Evolutionary conservation across 108 stramenopile genomes (phyloP), one percentile per base, ranked within the genome.

Genomic region (Skeletonema grethae): DNA sequence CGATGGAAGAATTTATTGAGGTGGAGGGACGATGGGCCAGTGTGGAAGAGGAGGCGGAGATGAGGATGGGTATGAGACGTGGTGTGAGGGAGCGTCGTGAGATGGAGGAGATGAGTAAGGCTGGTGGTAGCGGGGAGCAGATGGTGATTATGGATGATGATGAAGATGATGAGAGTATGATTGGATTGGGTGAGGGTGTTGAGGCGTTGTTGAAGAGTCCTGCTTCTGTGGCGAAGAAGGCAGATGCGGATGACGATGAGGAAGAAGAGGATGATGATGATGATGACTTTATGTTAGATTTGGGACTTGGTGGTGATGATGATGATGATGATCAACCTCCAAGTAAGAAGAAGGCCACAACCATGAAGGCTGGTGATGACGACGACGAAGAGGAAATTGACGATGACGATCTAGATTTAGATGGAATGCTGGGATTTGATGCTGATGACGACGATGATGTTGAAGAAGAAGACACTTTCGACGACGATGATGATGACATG

Each of bases 1-100:
- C 85, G 1, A 90, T 93, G 89, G 92, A 95, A 60, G 89, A 90
- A n/a, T 93, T 90, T 45, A 91, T 93, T 69, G 90, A 93, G 62
- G 67, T 73, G 67, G 69, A 90, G 28, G 94, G 94, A 45, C 81
- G 91, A 46, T 90, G 87, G 91, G 91, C 90, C 0, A 84, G 86
- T 46, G 88, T 92, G 7, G 91, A 91, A 75, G 81, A 86, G 61
- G 91, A 93, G 76, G 94, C 94, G 1, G 88, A 84, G 56, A 93
- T 93, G 90, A 69, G 91, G 32, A 85, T 84, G 57, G 90, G 88
- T 28, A 90, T 84, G 65, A 73, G 94, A 41, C 48, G 87, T 28
- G 88, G 82, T 28, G 85, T 92, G 16, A 57, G 90, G 5, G 88
- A 89, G 38, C 73, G 85, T 34, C 77, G 88, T 62, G 91, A 95